phyloP scores from a whole-genome alignment of 192 early-diverging fungal genomes.

The Glomus cerebriforme region DNA sequence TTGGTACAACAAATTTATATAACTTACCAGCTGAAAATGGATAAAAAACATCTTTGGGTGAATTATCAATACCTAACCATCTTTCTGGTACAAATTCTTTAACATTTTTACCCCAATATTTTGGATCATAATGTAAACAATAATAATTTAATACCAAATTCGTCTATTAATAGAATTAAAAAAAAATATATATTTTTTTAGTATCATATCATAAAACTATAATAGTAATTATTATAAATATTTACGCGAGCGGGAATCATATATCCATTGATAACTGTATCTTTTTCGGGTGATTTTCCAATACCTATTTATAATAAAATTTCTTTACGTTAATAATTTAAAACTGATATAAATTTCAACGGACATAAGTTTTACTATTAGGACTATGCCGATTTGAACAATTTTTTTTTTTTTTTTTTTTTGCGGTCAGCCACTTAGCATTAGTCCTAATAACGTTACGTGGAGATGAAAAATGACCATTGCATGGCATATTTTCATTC shows the following conservation, averaged over 20 bases:
- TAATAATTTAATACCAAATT: conserved; percentile 12
- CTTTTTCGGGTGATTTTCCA: background rate
- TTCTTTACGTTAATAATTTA: background rate
- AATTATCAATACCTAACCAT: conserved; percentile 1
- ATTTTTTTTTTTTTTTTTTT: too few relatives aligned
- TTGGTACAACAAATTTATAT: too few relatives aligned
- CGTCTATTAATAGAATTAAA: conserved; percentile 6
- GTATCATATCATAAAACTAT: too few relatives aligned
- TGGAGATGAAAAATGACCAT: too few relatives aligned
- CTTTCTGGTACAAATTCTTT: conserved; percentile 23
- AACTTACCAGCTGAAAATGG: conserved; percentile 7
- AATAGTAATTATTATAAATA: background rate
- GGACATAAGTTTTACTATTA: too few relatives aligned
- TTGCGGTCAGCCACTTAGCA: too few relatives aligned
- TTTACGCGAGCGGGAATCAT: conserved; percentile 14
- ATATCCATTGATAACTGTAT: conserved; percentile 14
- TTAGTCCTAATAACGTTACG: too few relatives aligned
- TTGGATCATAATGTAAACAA: background rate
- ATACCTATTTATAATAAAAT: background rate
- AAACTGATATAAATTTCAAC: background rate
- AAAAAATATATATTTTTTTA: background rate
- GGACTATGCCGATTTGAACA: too few relatives aligned
- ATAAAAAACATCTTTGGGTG: conserved; percentile 15
- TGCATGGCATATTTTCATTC: too few relatives aligned
- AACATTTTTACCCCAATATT: conserved; percentile 27